A percentile compares a stretch with the other conserved stretches of the same genome.
phyloP scores from a whole-genome alignment of 139 green algal genomes.

The Closterium sp. region DNA sequence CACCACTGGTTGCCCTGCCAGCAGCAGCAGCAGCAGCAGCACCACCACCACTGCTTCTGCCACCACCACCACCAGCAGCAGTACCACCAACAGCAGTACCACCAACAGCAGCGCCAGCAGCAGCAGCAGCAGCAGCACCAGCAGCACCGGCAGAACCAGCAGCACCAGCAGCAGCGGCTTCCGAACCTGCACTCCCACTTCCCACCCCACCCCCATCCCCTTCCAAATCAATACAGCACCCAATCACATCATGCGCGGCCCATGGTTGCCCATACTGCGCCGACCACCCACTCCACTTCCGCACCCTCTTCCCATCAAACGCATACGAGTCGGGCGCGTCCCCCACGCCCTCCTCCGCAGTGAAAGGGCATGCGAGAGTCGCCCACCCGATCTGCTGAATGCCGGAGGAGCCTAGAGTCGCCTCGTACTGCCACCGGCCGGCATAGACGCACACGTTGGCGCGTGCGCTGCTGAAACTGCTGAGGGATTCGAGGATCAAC shows the following conservation, averaged over 20 bases:
- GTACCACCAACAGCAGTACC: no score
- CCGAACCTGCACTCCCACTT: no score
- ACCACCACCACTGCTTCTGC: no score
- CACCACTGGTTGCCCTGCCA: no score
- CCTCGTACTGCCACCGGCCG: conserved; percentile 79
- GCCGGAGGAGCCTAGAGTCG: conserved; percentile 63
- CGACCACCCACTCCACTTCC: conserved; percentile 80
- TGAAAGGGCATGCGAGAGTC: conserved; percentile 80
- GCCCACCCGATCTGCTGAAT: conserved; percentile 91
- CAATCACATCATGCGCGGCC: conserved; percentile 82
- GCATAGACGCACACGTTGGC: conserved; percentile 71
- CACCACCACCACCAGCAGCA: no score
- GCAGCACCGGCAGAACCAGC: no score
- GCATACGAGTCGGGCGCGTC: conserved; percentile 82
- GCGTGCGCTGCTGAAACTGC: conserved; percentile 71
- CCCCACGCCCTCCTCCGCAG: conserved; percentile 86
- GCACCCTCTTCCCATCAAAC: conserved; percentile 78
- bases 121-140: no score
- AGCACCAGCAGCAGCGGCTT: no score
- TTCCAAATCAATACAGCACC: conserved; percentile 83
- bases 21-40: no score
- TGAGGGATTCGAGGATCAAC: conserved; percentile 30
- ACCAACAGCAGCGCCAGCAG: no score
- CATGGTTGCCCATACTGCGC: conserved; percentile 72
- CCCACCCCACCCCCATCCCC: conserved; percentile 28